Percentiles rank a stretch among this genome's conserved stretches.
Evolutionary conservation across 495 filamentous ascomycete species (phyloP).

Genomic region (Stereocaulon alpinum): DNA sequence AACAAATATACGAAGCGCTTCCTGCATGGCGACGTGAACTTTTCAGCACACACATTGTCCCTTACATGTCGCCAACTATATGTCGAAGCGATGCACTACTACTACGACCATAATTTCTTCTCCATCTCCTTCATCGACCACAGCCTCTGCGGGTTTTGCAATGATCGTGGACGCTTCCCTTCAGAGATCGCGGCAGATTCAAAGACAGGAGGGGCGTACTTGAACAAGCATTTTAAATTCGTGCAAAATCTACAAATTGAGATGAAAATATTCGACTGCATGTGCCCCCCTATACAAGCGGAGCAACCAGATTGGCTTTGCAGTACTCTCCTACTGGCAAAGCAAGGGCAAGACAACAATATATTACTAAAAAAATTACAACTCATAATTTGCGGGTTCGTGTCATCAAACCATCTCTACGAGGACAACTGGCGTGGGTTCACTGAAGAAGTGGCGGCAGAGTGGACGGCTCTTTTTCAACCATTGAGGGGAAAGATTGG

Average conservation of each 20-base stretch:
- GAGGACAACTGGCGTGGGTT: too few species aligned
- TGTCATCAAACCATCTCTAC: neutral
- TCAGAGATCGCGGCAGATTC: neutral
- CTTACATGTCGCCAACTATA: neutral
- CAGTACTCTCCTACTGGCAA: neutral
- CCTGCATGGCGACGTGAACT: neutral
- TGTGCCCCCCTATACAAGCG: neutral
- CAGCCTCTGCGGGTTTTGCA: neutral
- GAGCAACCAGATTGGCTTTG: neutral
- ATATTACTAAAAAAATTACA: neutral
- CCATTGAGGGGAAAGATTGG: too few species aligned
- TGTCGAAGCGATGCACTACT: neutral
- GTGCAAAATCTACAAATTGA: slow-evolving; percentile 4
- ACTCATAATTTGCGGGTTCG: neutral
- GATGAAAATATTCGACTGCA: neutral
- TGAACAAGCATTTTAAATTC: neutral
- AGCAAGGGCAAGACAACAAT: neutral
- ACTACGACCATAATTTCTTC: slow-evolving; percentile 1
- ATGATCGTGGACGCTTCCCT: neutral
- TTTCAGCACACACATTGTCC: neutral
- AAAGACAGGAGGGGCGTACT: neutral
- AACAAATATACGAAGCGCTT: neutral
- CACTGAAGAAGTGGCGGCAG: too few species aligned
- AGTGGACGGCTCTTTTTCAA: too few species aligned
- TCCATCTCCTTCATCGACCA: neutral